Conservation (phyloP, 306 rosid species). For the Cicer chorassanicum region DNA sequence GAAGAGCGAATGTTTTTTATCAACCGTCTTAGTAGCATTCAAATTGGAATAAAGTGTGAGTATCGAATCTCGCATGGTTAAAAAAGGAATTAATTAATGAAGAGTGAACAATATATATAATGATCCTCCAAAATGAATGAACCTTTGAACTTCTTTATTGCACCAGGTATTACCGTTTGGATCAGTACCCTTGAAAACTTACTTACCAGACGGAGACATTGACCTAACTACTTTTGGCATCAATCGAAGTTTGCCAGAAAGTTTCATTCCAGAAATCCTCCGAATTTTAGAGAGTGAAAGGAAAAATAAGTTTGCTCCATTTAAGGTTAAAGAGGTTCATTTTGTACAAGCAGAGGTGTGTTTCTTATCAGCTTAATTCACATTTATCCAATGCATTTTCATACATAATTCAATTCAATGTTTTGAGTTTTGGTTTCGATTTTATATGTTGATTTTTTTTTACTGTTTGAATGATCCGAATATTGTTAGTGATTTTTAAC, state of each 20-base stretch:
- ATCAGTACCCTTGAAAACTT: slow-evolving; percentile 87
- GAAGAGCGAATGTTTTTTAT: too few species aligned
- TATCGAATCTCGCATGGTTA: too few species aligned
- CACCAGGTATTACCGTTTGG: slow-evolving; percentile 74
- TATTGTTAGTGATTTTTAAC: not conserved
- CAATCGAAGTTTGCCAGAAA: slow-evolving; percentile 53
- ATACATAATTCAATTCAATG: not conserved
- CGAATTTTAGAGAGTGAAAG: slow-evolving; percentile 59
- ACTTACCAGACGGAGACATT: slow-evolving; percentile 92
- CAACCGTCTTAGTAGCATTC: too few species aligned
- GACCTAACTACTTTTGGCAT: slow-evolving; percentile 70
- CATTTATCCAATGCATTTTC: slow-evolving; percentile 14
- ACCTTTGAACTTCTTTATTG: not conserved
- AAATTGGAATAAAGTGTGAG: too few species aligned
- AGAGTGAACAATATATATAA: too few species aligned
- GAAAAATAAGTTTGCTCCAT: slow-evolving; percentile 61
- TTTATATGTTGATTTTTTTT: not conserved
- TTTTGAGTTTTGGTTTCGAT: not conserved
- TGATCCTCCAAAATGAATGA: not conserved
- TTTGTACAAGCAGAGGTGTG: slow-evolving; percentile 73
- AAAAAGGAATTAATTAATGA: too few species aligned
- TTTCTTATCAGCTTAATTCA: slow-evolving; percentile 19
- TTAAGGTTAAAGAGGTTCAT: slow-evolving; percentile 72
- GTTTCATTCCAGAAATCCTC: slow-evolving; percentile 59
- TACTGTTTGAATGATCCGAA: not conserved